Conservation (phyloP, 768 basidiomycete genomes). For the Tephrocybe sp. region DNA sequence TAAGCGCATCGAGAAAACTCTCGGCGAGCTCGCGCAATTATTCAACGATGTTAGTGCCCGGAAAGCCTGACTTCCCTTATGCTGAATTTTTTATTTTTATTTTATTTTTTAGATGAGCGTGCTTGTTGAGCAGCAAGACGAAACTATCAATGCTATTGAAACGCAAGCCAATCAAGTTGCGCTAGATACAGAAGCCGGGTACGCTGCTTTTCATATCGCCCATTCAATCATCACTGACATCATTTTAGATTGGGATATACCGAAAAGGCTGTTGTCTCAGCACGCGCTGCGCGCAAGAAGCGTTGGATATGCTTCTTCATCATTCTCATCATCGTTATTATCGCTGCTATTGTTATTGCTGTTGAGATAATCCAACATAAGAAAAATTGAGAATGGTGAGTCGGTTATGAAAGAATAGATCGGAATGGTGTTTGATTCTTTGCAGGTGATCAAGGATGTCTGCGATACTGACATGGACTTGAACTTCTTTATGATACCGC, state of each 20-base stretch:
- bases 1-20: constrained; percentile 89
- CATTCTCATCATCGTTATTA: constrained; percentile 59
- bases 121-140: constrained; percentile 92
- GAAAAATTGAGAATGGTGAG: constrained; percentile 30
- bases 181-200: constrained; percentile 87
- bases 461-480: constrained; percentile 2
- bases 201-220: constrained; percentile 20
- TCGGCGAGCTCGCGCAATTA: constrained; percentile 90
- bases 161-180: constrained; percentile 70
- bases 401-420: not conserved
- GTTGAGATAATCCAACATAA: constrained; percentile 48
- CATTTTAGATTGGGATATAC: constrained; percentile 70
- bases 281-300: constrained; percentile 88
- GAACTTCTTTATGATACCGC: constrained; percentile 4
- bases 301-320: constrained; percentile 96
- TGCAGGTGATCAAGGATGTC: constrained; percentile 9
- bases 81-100: not conserved
- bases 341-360: constrained; percentile 61
- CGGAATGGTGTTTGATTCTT: not conserved
- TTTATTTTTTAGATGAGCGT: constrained; percentile 73
- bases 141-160: constrained; percentile 81
- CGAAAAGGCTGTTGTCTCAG: constrained; percentile 82
- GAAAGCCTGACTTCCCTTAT: not conserved
- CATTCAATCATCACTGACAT: constrained; percentile 7
- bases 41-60: constrained; percentile 79